phyloP scores from a whole-genome alignment of 495 filamentous ascomycete species.

The Daldinia grandis region DNA sequence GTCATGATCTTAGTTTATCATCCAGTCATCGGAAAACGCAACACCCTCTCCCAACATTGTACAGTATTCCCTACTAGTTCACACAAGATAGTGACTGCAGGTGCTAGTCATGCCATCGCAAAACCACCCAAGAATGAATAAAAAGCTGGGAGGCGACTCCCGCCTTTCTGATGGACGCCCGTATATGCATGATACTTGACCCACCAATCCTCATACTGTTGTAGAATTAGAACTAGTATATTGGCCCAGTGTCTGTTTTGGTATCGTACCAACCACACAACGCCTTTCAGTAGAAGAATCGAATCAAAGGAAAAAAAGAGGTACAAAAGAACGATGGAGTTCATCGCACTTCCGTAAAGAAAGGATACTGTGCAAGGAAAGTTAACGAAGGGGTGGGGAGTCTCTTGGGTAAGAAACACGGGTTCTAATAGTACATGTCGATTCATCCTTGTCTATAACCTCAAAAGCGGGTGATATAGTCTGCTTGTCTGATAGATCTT shows the following conservation, averaged over 20 bases:
- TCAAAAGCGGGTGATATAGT: conserved; percentile 7
- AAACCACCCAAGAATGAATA: conserved; percentile 29
- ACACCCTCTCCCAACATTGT: conserved; percentile 12
- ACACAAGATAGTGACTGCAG: conserved; percentile 16
- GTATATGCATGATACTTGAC: conserved; percentile 42
- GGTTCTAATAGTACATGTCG: conserved; percentile 32
- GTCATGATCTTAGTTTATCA: conserved; percentile 26
- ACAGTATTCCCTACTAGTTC: conserved; percentile 30
- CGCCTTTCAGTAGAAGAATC: conserved; percentile 32
- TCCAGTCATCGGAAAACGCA: conserved; percentile 33
- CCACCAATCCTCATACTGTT: conserved; percentile 28
- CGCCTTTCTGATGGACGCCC: conserved; percentile 45
- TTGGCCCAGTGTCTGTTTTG: conserved; percentile 36
- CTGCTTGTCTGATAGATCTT: conserved; percentile 8
- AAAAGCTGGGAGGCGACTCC: conserved; percentile 33
- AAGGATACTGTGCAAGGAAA: conserved; percentile 32
- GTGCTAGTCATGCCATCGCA: conserved; percentile 13
- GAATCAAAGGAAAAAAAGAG: conserved; percentile 25
- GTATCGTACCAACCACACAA: conserved; percentile 40
- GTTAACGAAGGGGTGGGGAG: conserved; percentile 20
- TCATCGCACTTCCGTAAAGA: conserved; percentile 20
- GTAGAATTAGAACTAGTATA: conserved; percentile 33
- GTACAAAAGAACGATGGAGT: conserved; percentile 28
- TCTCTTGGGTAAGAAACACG: conserved; percentile 17
- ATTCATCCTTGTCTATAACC: conserved; percentile 32